Percentiles rank a stretch among this genome's conserved stretches.
phyloP scores from a whole-genome alignment of 2,329 filamentous ascomycete genomes.

The Xylogone sp. region DNA sequence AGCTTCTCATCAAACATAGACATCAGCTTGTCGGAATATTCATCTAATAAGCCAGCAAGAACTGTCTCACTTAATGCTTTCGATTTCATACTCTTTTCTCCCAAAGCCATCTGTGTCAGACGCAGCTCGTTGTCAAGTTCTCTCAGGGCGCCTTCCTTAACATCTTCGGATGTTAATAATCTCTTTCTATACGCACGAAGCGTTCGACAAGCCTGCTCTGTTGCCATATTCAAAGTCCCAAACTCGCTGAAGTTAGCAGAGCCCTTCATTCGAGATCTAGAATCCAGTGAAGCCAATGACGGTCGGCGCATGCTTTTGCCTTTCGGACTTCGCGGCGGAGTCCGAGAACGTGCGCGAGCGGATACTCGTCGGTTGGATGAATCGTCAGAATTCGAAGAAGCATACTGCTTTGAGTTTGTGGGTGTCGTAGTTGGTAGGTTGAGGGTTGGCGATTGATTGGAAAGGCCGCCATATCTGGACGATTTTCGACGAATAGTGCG shows the following conservation, averaged over 20 bases:
- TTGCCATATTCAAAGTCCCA: constrained; percentile 57
- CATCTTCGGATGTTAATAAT: constrained; percentile 49
- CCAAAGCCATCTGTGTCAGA: constrained; percentile 56
- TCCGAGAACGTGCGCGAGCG: constrained; percentile 23
- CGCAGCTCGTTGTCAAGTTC: constrained; percentile 63
- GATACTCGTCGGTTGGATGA: constrained; percentile 14
- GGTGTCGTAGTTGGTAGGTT: constrained; percentile 19
- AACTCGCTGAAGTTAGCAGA: constrained; percentile 40
- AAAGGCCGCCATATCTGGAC: constrained; percentile 46
- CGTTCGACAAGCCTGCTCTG: constrained; percentile 61
- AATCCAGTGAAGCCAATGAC: constrained; percentile 48
- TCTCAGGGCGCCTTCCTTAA: constrained; percentile 54
- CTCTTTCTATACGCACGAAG: constrained; percentile 61
- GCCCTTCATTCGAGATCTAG: constrained; percentile 45
- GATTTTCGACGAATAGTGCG: constrained; percentile 50
- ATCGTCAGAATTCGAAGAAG: constrained; percentile 23
- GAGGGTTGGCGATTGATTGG: constrained; percentile 46
- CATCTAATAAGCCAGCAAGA: constrained; percentile 63
- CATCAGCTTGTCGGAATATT: constrained; percentile 71
- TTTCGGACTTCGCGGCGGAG: constrained; percentile 24
- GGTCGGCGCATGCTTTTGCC: constrained; percentile 39
- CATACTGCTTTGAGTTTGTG: constrained; percentile 20
- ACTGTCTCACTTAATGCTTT: constrained; percentile 53
- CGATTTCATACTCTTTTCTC: constrained; percentile 30
- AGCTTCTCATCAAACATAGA: constrained; percentile 71